Conservation (phyloP, 2,329 filamentous ascomycete species). For the Diplodia corticola region DNA sequence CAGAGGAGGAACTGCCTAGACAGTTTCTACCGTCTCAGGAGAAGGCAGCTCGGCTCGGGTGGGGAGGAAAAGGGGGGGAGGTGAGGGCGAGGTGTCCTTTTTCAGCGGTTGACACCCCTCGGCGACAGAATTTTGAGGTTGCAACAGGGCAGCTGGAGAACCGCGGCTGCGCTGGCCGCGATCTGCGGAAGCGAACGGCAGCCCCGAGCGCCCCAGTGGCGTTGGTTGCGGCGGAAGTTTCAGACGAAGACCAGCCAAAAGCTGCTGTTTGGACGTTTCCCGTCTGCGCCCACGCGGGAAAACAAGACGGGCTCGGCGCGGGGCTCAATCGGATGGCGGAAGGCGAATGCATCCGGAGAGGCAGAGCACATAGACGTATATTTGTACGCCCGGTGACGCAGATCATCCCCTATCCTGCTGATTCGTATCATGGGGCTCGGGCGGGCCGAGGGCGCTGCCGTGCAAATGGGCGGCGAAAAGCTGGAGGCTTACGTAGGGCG, state of each 20-base stretch:
- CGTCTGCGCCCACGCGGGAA: background rate
- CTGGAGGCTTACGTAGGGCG: constrained; percentile 12
- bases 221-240: constrained; percentile 2
- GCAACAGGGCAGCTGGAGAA: constrained; percentile 15
- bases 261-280: background rate
- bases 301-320: background rate
- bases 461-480: background rate
- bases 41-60: constrained; percentile 44
- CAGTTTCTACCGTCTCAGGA: constrained; percentile 71
- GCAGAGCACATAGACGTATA: background rate
- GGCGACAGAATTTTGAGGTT: background rate
- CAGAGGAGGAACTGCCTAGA: constrained; percentile 77
- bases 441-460: constrained; percentile 10
- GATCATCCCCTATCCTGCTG: constrained; percentile 19
- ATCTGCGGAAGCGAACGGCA: constrained; percentile 20
- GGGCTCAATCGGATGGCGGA: background rate
- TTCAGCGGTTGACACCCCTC: constrained; percentile 12
- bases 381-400: background rate
- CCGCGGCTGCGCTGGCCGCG: constrained; percentile 4
- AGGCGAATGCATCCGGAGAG: constrained; percentile 1
- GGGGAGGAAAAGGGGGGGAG: constrained; percentile 12
- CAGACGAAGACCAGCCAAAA: background rate
- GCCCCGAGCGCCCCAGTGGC: background rate
- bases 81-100: constrained; percentile 10
- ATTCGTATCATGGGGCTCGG: constrained; percentile 15